phyloP scores from a whole-genome alignment of 176 grass and related monocot genomes.

The Triticum turgidum region DNA sequence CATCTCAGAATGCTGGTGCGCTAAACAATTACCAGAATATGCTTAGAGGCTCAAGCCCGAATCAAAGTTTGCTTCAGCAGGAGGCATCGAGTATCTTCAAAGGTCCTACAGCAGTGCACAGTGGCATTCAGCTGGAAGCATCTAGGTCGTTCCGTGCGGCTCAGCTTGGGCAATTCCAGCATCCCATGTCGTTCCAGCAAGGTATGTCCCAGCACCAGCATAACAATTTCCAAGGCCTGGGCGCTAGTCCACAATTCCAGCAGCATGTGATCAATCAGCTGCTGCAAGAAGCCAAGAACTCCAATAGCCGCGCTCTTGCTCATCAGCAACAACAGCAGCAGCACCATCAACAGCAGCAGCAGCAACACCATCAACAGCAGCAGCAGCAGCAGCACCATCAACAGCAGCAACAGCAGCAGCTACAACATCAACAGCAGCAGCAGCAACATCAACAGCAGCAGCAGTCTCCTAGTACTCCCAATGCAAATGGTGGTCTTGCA shows the following conservation, averaged over 20 bases:
- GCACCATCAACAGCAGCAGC: neutral
- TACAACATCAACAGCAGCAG: too few relatives aligned
- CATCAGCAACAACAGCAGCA: neutral
- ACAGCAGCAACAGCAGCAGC: neutral
- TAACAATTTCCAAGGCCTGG: conserved; percentile 37
- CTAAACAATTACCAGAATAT: conserved; percentile 75
- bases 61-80: conserved; percentile 56
- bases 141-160: conserved; percentile 39
- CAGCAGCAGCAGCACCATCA: conserved; percentile 10
- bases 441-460: conserved; percentile 36
- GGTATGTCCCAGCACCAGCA: conserved; percentile 56
- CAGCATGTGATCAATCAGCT: conserved; percentile 83
- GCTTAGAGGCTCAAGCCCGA: conserved; percentile 52
- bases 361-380: too few relatives aligned
- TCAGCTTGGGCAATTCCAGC: conserved; percentile 56
- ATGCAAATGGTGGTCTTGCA: conserved; percentile 38
- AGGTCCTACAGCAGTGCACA: conserved; percentile 43
- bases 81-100: conserved; percentile 53
- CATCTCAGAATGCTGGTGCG: conserved; percentile 39
- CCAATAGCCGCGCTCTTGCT: conserved; percentile 31
- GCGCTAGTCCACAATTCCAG: conserved; percentile 51
- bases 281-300: conserved; percentile 82
- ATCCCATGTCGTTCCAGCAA: conserved; percentile 40
- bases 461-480: conserved; percentile 35
- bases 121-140: conserved; percentile 44